These are phyloP conservation scores for Favolaschia claudopus DNA, from an alignment of 768 basidiomycete genomes.

Conservation along the genomic window DNA sequence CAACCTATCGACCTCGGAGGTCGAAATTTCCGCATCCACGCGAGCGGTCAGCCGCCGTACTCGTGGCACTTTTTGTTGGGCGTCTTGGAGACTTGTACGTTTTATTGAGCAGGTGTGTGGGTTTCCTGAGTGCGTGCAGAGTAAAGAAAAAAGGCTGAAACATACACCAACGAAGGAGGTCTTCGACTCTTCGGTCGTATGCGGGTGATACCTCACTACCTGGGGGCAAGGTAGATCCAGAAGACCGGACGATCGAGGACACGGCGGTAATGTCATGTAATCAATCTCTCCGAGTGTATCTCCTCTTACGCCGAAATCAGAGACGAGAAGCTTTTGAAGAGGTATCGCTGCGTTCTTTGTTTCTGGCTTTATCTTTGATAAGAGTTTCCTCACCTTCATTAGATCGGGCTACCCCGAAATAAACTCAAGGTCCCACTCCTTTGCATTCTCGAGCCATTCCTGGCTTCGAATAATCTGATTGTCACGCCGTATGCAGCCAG, in stretches of 20 bases:
- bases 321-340: slow-evolving; percentile 92
- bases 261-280: no score
- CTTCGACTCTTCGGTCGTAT: slow-evolving; percentile 74
- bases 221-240: slow-evolving; percentile 80
- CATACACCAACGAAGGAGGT: slow-evolving; percentile 58
- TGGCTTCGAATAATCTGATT: slow-evolving; percentile 73
- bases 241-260: slow-evolving; percentile 75
- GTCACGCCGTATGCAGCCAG: slow-evolving; percentile 85
- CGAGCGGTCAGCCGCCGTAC: slow-evolving; percentile 73
- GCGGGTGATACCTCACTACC: slow-evolving; percentile 91
- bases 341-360: slow-evolving; percentile 46
- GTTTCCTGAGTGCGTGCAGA: neutral
- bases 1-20: slow-evolving; percentile 54
- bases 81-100: slow-evolving; percentile 86
- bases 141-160: neutral
- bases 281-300: neutral
- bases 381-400: slow-evolving; percentile 3
- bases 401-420: slow-evolving; percentile 88
- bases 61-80: slow-evolving; percentile 87
- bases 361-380: no score
- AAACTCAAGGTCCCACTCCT: slow-evolving; percentile 73
- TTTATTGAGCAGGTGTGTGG: slow-evolving; percentile 76
- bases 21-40: slow-evolving; percentile 56
- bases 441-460: slow-evolving; percentile 81
- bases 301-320: slow-evolving; percentile 44